phyloP scores from a whole-genome alignment of 2,329 filamentous ascomycete genomes.

The Colletotrichum liriopes region DNA sequence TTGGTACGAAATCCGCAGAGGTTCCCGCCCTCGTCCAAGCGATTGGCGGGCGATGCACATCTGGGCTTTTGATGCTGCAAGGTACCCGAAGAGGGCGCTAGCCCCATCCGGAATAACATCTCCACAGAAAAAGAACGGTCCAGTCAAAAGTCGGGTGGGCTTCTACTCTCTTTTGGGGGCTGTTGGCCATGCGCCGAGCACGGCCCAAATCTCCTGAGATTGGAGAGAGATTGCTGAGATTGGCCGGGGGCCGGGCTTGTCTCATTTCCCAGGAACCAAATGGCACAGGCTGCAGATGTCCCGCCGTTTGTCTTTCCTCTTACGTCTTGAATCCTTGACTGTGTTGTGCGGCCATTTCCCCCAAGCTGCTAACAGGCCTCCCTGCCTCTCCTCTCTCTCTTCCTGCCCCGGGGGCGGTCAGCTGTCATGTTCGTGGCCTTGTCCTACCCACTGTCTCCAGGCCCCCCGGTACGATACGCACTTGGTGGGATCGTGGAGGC shows the following conservation, averaged over 20 bases:
- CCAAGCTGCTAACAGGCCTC: conserved; percentile 15
- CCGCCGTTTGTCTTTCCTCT: conserved; percentile 39
- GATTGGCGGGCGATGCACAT: conserved; percentile 38
- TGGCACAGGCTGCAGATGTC: conserved; percentile 19
- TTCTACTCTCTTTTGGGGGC: background rate
- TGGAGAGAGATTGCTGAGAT: conserved; percentile 7
- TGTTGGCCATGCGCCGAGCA: conserved; percentile 10
- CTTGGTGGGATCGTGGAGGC: conserved; percentile 12
- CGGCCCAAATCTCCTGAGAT: conserved; percentile 28
- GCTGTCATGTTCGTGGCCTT: conserved; percentile 1
- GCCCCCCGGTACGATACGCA: background rate
- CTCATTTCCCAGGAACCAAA: conserved; percentile 34
- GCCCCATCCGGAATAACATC: background rate
- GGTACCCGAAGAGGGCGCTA: conserved; percentile 33
- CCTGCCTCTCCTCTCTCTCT: conserved; percentile 1
- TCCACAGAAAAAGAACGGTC: background rate
- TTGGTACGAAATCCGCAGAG: background rate
- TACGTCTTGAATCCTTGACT: conserved; percentile 6
- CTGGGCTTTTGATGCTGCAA: conserved; percentile 37
- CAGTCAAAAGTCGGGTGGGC: conserved; percentile 12
- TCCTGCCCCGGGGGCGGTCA: conserved; percentile 17
- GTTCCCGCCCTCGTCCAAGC: conserved; percentile 7
- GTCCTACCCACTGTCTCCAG: background rate
- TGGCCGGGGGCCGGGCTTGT: conserved; percentile 23
- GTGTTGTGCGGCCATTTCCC: background rate